Evolutionary conservation across 148 eudicot genomes (phyloP).

Genomic region (Vaccinium myrtillus): DNA sequence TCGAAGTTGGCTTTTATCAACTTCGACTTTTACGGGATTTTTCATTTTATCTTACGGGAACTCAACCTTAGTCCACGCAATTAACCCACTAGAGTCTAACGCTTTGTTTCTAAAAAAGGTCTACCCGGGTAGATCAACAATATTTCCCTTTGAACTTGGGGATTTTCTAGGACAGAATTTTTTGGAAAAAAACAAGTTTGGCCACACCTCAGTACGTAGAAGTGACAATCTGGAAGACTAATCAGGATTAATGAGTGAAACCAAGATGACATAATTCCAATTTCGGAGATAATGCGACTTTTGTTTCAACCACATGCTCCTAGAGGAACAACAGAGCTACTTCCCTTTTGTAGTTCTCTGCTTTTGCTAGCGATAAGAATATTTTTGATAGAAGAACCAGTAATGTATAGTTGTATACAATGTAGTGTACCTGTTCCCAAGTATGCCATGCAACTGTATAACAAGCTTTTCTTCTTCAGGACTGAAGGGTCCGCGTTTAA

Average conservation of each 20-base stretch:
- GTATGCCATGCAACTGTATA: slow-evolving; percentile 63
- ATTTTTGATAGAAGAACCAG: neutral
- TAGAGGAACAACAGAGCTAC: neutral
- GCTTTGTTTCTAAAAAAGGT: neutral
- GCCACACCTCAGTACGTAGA: neutral
- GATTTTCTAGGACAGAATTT: neutral
- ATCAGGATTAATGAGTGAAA: neutral
- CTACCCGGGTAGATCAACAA: neutral
- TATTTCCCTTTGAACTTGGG: neutral
- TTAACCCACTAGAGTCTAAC: neutral
- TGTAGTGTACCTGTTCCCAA: slow-evolving; percentile 58
- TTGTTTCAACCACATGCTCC: neutral
- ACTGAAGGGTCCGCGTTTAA: slow-evolving; percentile 67
- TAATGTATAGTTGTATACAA: neutral
- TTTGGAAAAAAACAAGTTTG: neutral
- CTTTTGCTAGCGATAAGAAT: neutral
- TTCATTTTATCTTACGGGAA: too few species aligned
- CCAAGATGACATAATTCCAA: neutral
- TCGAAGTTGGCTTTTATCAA: too few species aligned
- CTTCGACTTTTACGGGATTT: too few species aligned
- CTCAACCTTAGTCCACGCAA: too few species aligned
- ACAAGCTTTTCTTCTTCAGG: slow-evolving; percentile 68
- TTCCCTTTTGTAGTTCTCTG: neutral
- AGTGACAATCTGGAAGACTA: neutral
- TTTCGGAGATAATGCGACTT: neutral